These are phyloP conservation scores for Flaveria brownii DNA, from an alignment of 129 eudicot species.

Conservation along the genomic window DNA sequence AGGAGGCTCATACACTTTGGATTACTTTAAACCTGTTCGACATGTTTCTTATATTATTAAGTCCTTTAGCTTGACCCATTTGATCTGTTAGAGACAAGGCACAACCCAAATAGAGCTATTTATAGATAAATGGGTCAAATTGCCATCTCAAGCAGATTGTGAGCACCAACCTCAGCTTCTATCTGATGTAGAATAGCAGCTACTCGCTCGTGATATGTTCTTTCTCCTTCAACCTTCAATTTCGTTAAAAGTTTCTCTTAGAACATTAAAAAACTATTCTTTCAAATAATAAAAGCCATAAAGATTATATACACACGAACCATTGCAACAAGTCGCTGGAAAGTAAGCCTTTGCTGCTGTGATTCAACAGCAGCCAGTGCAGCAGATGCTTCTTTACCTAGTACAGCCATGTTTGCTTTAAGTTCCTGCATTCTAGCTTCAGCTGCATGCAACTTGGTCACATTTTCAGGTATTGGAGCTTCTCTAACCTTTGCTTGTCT, in stretches of 20 bases:
- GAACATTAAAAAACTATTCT: conserved; percentile 2
- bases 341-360: conserved; percentile 92
- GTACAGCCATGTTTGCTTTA: conserved; percentile 92
- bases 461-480: conserved; percentile 88
- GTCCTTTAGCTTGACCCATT: conserved; percentile 5
- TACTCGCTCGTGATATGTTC: conserved; percentile 79
- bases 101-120: conserved; percentile 7
- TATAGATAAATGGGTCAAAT: conserved; percentile 19
- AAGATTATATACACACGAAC: conserved; percentile 32
- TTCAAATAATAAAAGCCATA: not conserved
- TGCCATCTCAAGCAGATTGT: conserved; percentile 3
- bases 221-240: conserved; percentile 90
- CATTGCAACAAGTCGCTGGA: conserved; percentile 97
- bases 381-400: conserved; percentile 96
- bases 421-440: conserved; percentile 95
- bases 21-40: not conserved
- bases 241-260: not conserved
- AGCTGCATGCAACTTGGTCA: conserved; percentile 90
- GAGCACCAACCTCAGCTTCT: conserved; percentile 82
- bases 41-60: not conserved
- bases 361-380: conserved; percentile 95
- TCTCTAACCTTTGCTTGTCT: conserved; percentile 91
- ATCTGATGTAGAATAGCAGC: conserved; percentile 92
- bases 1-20: conserved; percentile 1
- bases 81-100: conserved; percentile 1